Conservation (phyloP, 192 early-diverging fungal genomes). For the Coemansia sp. region DNA sequence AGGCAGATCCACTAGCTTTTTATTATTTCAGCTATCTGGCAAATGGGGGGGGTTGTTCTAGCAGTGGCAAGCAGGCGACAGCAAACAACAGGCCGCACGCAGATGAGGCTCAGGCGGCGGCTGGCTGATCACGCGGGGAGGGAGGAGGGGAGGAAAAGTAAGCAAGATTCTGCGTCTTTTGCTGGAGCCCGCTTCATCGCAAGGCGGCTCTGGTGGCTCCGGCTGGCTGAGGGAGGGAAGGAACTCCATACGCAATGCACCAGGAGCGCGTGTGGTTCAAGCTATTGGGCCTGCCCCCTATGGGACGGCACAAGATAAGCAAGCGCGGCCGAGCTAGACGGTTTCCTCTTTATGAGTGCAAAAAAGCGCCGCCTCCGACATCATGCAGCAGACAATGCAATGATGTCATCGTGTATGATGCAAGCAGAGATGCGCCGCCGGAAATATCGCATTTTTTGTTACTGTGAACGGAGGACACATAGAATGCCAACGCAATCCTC, state of each 20-base stretch:
- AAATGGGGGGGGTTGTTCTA: neutral
- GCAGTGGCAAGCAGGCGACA: neutral
- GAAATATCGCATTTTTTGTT: no score
- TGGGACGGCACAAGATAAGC: neutral
- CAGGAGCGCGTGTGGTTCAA: neutral
- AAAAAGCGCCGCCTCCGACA: neutral
- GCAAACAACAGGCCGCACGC: constrained; percentile 3
- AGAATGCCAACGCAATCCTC: neutral
- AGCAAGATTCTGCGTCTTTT: neutral
- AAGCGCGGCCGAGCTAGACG: neutral
- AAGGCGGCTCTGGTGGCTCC: neutral
- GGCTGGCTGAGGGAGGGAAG: no score
- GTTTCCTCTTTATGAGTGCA: neutral
- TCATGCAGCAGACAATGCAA: constrained; percentile 1
- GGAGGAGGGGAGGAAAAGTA: neutral
- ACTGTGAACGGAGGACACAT: no score
- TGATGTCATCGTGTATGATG: constrained; percentile 7
- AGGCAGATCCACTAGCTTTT: neutral
- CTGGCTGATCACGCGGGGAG: constrained; percentile 11
- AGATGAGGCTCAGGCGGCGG: constrained; percentile 4
- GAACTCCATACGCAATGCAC: neutral
- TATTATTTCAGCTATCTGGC: neutral
- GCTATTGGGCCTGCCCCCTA: neutral
- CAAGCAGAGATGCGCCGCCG: no score
- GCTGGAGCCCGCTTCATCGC: neutral